Evolutionary conservation across 2,329 filamentous ascomycete genomes (phyloP).

Genomic region (Stachybotrys echinatus): DNA sequence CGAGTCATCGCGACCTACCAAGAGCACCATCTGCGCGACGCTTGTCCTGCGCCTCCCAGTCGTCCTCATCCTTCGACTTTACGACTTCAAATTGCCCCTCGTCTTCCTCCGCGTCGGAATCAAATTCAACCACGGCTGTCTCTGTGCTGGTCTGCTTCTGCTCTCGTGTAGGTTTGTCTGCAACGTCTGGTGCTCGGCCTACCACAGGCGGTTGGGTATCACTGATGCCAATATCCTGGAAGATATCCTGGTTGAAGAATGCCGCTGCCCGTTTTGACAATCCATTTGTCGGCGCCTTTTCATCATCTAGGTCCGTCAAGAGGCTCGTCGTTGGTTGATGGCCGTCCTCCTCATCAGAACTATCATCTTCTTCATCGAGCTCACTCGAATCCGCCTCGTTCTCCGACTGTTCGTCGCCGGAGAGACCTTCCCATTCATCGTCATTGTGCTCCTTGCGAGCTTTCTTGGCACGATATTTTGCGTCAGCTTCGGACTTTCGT

Average conservation of each 20-base stretch:
- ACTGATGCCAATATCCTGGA: conserved; percentile 51
- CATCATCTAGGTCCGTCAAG: conserved; percentile 31
- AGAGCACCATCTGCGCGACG: conserved; percentile 57
- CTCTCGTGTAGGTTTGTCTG: neutral
- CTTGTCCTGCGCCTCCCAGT: conserved; percentile 64
- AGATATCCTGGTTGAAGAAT: conserved; percentile 95
- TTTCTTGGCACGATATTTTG: conserved; percentile 88
- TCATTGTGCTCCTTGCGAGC: conserved; percentile 75
- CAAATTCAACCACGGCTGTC: conserved; percentile 3
- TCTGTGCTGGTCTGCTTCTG: neutral
- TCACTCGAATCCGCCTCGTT: conserved; percentile 48
- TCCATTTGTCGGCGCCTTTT: conserved; percentile 36
- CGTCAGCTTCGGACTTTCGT: conserved; percentile 70
- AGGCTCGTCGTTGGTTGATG: conserved; percentile 18
- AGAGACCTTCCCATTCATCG: conserved; percentile 90
- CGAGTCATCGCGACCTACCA: conserved; percentile 33
- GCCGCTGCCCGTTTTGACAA: conserved; percentile 80
- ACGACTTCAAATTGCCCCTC: conserved; percentile 57
- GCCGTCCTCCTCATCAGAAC: conserved; percentile 27
- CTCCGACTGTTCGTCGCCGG: conserved; percentile 53
- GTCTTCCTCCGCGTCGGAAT: conserved; percentile 30
- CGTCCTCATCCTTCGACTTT: conserved; percentile 44
- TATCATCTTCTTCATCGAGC: conserved; percentile 50
- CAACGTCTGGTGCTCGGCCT: neutral
- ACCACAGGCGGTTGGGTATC: neutral